Conservation (phyloP, 2,329 filamentous ascomycete species). For the Pyricularia pennisetigena region DNA sequence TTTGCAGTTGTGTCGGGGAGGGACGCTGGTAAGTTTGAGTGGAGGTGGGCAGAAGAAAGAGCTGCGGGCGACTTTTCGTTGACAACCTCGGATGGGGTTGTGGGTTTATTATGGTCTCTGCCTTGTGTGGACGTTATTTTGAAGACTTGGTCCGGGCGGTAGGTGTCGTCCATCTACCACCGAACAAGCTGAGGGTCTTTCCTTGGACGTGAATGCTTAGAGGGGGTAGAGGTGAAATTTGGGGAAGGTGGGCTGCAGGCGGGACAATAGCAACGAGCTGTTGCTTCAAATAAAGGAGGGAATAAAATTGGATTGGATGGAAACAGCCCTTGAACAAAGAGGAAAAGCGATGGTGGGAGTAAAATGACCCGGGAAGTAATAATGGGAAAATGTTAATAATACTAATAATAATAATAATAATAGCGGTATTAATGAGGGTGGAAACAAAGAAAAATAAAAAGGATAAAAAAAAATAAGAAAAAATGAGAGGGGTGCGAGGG, state of each 20-base stretch:
- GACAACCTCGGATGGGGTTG: neutral
- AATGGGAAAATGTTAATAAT: neutral
- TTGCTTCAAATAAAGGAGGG: conserved; percentile 5
- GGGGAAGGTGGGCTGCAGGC: neutral
- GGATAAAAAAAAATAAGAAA: neutral
- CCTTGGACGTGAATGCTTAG: neutral
- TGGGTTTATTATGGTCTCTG: neutral
- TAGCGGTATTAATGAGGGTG: no score
- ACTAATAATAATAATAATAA: neutral
- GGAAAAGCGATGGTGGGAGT: neutral
- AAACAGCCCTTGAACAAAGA: conserved; percentile 1
- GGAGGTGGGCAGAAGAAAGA: conserved; percentile 3
- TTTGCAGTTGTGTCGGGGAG: neutral
- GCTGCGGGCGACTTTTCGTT: neutral
- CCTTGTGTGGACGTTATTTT: neutral
- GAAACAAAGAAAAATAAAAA: neutral
- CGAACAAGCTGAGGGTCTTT: neutral
- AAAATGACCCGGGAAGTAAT: neutral
- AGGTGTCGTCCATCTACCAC: conserved; percentile 1
- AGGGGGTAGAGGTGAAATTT: neutral
- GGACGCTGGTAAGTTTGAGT: neutral
- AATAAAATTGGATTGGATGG: neutral
- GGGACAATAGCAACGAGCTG: neutral
- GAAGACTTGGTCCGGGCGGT: conserved; percentile 1
- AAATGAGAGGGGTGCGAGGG: no score